These are phyloP conservation scores for Murraya paniculata DNA, from an alignment of 345 rosid genomes.

Conservation along the genomic window DNA sequence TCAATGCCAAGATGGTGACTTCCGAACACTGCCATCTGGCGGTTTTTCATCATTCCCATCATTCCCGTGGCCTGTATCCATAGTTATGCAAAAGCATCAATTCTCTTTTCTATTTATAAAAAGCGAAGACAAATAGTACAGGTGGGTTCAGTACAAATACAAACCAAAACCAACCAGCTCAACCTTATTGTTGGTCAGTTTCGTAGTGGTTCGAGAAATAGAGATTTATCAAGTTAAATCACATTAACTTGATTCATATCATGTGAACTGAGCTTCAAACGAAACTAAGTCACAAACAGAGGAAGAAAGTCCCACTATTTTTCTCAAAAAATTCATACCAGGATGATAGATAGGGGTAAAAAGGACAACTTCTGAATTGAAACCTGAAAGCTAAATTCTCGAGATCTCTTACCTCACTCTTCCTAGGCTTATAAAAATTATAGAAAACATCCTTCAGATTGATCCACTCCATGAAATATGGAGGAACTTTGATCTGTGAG, in stretches of 20 bases:
- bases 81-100: conserved; percentile 1
- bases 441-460: conserved; percentile 81
- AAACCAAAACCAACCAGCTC: neutral
- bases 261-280: neutral
- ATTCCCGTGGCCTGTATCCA: conserved; percentile 79
- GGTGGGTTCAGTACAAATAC: neutral
- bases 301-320: neutral
- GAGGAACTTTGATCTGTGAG: conserved; percentile 65
- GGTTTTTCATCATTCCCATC: conserved; percentile 89
- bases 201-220: neutral
- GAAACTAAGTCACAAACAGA: neutral
- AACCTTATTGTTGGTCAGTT: neutral
- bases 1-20: conserved; percentile 94
- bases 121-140: neutral
- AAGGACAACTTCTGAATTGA: neutral
- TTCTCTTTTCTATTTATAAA: neutral
- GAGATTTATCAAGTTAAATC: neutral
- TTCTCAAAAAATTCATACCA: neutral
- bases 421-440: conserved; percentile 55
- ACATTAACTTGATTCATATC: too few species aligned
- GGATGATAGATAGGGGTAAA: neutral
- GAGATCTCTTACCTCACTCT: conserved; percentile 42
- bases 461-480: conserved; percentile 88
- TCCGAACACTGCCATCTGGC: conserved; percentile 56
- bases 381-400: neutral